Conservation (phyloP, 108 stramenopile species). For the Cyclostephanos tholiformis region DNA sequence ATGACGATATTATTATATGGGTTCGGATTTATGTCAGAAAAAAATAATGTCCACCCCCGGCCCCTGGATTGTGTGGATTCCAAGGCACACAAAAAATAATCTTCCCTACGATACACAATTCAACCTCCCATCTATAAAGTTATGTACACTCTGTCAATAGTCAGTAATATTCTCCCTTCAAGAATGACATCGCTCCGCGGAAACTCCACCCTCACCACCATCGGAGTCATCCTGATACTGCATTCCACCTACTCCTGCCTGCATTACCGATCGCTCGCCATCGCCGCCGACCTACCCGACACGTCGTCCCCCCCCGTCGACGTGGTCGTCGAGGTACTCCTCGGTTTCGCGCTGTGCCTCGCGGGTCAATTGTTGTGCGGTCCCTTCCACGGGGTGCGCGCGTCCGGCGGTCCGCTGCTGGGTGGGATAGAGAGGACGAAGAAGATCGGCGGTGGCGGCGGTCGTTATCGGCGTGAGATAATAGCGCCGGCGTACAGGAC, state of each 20-base stretch:
- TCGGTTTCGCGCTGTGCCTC: slow-evolving; percentile 46
- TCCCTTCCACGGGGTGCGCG: slow-evolving; percentile 41
- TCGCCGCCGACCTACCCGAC: slow-evolving; percentile 48
- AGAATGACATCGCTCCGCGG: slow-evolving; percentile 37
- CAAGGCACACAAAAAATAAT: neutral
- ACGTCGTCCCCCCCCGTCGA: slow-evolving; percentile 51
- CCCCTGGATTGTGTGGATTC: no score
- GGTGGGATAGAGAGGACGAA: slow-evolving; percentile 15
- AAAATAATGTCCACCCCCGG: no score
- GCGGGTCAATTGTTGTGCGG: slow-evolving; percentile 51
- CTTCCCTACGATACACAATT: no score
- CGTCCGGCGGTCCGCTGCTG: slow-evolving; percentile 2
- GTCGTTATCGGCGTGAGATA: slow-evolving; percentile 26
- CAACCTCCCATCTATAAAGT: no score
- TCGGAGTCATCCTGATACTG: slow-evolving; percentile 43
- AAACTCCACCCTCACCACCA: slow-evolving; percentile 32
- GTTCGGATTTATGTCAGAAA: neutral
- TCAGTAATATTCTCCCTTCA: no score
- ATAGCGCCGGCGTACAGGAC: slow-evolving; percentile 48
- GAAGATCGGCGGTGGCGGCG: neutral
- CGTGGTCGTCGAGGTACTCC: slow-evolving; percentile 49
- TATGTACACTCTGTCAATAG: no score
- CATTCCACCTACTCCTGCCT: slow-evolving; percentile 56
- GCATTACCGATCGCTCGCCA: slow-evolving; percentile 52
- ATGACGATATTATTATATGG: no score